These are phyloP conservation scores for Annulohypoxylon truncatum DNA, from an alignment of 2,329 filamentous ascomycete species.

Conservation along the genomic window DNA sequence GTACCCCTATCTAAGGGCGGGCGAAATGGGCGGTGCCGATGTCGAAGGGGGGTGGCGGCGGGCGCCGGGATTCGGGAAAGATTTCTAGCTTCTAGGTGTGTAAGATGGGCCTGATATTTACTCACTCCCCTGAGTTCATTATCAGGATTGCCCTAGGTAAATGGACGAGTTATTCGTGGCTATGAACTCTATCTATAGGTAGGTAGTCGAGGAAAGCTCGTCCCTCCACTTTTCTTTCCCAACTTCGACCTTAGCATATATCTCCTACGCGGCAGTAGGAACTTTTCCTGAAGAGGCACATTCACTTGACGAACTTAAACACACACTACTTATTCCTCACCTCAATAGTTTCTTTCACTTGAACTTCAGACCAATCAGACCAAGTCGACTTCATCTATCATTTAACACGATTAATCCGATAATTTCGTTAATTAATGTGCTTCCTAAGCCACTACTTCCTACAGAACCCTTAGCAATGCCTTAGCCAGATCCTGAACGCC, in stretches of 20 bases:
- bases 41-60: background rate
- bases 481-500: constrained; percentile 6
- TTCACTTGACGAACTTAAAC: background rate
- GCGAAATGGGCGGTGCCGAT: background rate
- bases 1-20: background rate
- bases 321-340: background rate
- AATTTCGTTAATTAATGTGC: constrained; percentile 2
- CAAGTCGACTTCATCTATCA: background rate
- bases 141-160: too few relatives aligned
- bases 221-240: background rate
- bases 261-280: background rate
- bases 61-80: background rate
- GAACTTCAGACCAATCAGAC: background rate
- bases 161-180: background rate
- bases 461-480: background rate
- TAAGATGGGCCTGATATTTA: background rate
- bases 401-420: background rate
- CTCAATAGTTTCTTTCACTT: background rate
- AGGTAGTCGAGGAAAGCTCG: background rate
- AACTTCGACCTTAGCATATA: background rate
- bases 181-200: too few relatives aligned
- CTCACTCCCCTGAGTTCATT: too few relatives aligned
- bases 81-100: background rate
- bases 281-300: background rate
- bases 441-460: background rate